Evolutionary conservation across 1,284 basidiomycete species (phyloP).

Genomic region (Cutaneotrichosporon sp.): DNA sequence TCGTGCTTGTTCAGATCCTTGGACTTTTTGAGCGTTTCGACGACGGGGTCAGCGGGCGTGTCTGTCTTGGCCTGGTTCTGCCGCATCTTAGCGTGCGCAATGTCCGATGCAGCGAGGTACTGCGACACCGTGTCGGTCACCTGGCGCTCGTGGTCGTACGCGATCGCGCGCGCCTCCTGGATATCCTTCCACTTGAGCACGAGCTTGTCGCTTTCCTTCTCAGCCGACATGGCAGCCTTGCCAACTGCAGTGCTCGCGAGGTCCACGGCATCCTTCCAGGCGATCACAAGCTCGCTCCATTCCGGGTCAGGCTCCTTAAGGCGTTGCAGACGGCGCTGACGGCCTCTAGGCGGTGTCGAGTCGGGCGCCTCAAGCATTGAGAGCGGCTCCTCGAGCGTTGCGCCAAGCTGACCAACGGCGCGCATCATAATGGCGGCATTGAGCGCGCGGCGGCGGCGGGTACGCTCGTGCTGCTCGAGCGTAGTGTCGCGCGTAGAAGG

Average conservation of each 20-base stretch:
- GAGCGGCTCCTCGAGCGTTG: constrained; percentile 58
- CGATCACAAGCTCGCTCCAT: constrained; percentile 31
- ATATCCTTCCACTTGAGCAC: constrained; percentile 37
- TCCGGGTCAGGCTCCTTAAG: constrained; percentile 59
- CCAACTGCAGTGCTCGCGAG: constrained; percentile 33
- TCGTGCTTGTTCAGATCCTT: constrained; percentile 73
- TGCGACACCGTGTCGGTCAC: constrained; percentile 26
- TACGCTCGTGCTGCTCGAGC: constrained; percentile 62
- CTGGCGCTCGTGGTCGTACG: constrained; percentile 22
- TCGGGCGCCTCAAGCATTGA: constrained; percentile 26
- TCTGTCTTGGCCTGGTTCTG: constrained; percentile 14
- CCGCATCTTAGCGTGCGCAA: constrained; percentile 18
- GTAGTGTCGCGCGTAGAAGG: constrained; percentile 62
- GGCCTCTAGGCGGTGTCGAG: constrained; percentile 64
- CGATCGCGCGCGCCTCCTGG: constrained; percentile 22
- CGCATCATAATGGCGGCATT: constrained; percentile 48
- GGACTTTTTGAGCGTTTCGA: constrained; percentile 71
- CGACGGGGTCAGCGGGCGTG: constrained; percentile 61
- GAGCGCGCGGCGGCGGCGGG: constrained; percentile 58
- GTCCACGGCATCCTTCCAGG: constrained; percentile 36
- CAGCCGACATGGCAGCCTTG: constrained; percentile 15
- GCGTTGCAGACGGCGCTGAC: constrained; percentile 66
- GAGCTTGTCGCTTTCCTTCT: constrained; percentile 10
- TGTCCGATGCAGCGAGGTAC: constrained; percentile 22
- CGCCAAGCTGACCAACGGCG: constrained; percentile 72